Evolutionary conservation across 176 grass and related monocot genomes (phyloP), one percentile per base, ranked within the genome.

Genomic region (Rhynchospora tenuis): DNA sequence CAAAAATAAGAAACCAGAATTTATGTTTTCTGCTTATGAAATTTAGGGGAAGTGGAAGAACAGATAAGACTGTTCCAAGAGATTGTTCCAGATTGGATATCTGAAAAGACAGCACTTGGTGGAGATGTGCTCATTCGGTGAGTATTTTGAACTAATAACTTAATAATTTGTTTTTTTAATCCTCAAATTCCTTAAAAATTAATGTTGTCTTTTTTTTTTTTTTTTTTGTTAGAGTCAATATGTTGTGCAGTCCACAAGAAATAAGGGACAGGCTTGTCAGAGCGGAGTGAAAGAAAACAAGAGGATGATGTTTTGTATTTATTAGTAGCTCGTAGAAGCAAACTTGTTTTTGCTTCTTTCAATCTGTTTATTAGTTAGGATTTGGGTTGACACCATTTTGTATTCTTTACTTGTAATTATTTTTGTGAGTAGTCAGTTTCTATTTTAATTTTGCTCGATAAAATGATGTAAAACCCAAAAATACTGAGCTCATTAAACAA

Each of bases 71-170:
- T 97, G 28, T 84, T 97, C 60, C 57, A 88, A 61, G 92, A 98
- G 83, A 59, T 98, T 12, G 14, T 92, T 83, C 92, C 92, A 78
- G 90, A 97, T 56, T 97, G 95, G 95, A 94, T 98, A 50, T 93
- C 90, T 16, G 88, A 94, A 77, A 93, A 98, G 73, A 73, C 64
- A 2, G 83, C 81, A 16, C 67, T 59, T 31, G 84, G 64, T 2
- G 90, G 92, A 46, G 87, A 93, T 84, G 45, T 74, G 46, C 84
- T 94, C 1, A 86, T 89, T 72, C 83, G 92, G 92, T 97, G 76
- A 88, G 57, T 71, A 50, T 73, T 24, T 16, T 4, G 10, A 47
- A 71, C 55, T 4, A 77, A 56, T 56, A 33, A 77, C 48, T 31
- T 56, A 56, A 56, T 55, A 61, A 22, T 61, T 6, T 28, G 23